phyloP scores from a whole-genome alignment of 2,329 filamentous ascomycete species.

The Phyllosticta paracitricarpa region DNA sequence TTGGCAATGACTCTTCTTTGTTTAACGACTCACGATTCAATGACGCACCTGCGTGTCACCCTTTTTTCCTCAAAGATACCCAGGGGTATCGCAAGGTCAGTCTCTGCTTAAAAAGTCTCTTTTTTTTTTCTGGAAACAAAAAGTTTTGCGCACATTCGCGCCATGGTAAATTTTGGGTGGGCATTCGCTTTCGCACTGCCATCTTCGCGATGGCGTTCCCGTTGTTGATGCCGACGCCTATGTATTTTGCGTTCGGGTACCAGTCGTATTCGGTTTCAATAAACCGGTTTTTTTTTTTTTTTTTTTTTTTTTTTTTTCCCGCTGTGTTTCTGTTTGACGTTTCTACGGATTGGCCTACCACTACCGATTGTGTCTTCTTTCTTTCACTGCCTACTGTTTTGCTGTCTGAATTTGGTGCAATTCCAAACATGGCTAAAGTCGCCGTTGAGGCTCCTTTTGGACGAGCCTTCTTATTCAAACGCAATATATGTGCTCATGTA shows the following conservation, averaged over 20 bases:
- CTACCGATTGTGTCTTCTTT: neutral
- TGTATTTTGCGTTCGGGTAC: too few relatives aligned
- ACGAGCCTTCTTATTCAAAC: too few relatives aligned
- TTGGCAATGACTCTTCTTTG: neutral
- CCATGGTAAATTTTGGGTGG: neutral
- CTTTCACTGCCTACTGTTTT: neutral
- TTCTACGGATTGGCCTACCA: neutral
- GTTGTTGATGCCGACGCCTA: neutral
- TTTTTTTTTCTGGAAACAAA: neutral
- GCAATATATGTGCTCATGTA: too few relatives aligned
- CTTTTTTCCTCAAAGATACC: neutral
- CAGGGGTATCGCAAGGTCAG: neutral
- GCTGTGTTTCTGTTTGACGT: neutral
- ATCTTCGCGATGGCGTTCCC: neutral
- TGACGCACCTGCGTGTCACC: neutral
- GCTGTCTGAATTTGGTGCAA: neutral
- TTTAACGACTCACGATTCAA: neutral
- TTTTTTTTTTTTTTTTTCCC: neutral
- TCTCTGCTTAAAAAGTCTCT: neutral
- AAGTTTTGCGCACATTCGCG: neutral
- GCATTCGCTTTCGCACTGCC: neutral
- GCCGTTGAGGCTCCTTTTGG: too few relatives aligned
- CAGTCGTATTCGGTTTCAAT: neutral
- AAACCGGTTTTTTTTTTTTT: neutral
- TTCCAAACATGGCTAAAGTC: neutral